Evolutionary conservation across 129 eudicot species (phyloP).

Genomic region (Centella asiatica): DNA sequence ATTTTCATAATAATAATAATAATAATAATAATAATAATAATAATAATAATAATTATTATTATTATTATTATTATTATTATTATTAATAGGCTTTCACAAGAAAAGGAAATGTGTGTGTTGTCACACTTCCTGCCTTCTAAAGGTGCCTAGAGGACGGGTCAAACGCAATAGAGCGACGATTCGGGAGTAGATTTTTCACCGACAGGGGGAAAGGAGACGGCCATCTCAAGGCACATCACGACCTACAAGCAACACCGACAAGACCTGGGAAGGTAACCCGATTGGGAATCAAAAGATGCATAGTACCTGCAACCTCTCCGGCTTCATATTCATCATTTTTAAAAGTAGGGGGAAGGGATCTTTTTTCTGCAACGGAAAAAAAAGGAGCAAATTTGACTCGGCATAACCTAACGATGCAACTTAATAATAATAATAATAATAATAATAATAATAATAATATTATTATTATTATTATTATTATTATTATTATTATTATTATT

Average conservation of each 20-base stretch:
- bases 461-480: too few relatives aligned
- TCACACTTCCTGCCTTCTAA: background rate
- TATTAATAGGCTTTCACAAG: too few relatives aligned
- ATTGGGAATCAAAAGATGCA: background rate
- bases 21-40: too few relatives aligned
- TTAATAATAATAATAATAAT: too few relatives aligned
- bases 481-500: too few relatives aligned
- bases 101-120: background rate
- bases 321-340: background rate
- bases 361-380: conserved; percentile 6
- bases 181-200: background rate
- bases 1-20: too few relatives aligned
- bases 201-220: conserved; percentile 3
- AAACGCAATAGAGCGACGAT: conserved; percentile 1
- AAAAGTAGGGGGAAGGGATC: background rate
- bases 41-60: too few relatives aligned
- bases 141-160: conserved; percentile 8
- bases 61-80: too few relatives aligned
- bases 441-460: too few relatives aligned
- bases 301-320: conserved; percentile 1
- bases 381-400: conserved; percentile 7
- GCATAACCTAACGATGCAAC: too few relatives aligned
- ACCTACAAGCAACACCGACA: conserved; percentile 4
- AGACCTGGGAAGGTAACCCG: conserved; percentile 10
- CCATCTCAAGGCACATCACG: conserved; percentile 19